Evolutionary conservation across 2,329 filamentous ascomycete genomes (phyloP).

Genomic region (Fusarium foetens): DNA sequence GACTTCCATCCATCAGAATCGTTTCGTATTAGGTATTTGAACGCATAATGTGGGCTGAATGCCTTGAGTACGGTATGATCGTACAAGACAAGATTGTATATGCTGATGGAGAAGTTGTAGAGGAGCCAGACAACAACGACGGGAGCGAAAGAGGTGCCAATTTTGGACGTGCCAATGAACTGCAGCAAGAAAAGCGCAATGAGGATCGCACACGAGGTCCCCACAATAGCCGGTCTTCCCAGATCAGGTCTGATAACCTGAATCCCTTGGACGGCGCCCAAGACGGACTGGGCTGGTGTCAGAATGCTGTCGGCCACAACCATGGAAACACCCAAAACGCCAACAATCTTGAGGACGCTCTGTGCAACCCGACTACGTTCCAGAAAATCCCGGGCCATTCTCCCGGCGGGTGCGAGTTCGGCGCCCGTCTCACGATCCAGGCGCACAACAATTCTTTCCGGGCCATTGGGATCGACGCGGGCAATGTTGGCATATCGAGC

Average conservation of each 20-base stretch:
- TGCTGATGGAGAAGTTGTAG: constrained; percentile 70
- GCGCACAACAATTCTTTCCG: constrained; percentile 62
- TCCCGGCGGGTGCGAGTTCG: constrained; percentile 64
- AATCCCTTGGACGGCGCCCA: constrained; percentile 74
- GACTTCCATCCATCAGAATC: constrained; percentile 70
- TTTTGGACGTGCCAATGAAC: constrained; percentile 70
- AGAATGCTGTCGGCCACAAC: constrained; percentile 74
- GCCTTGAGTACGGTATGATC: constrained; percentile 66
- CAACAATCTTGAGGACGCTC: constrained; percentile 67
- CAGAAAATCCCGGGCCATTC: constrained; percentile 64
- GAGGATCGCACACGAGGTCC: constrained; percentile 71
- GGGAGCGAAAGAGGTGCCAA: constrained; percentile 71
- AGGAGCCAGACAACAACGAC: constrained; percentile 74
- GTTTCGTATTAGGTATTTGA: constrained; percentile 69
- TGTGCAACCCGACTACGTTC: constrained; percentile 66
- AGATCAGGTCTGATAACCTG: constrained; percentile 68
- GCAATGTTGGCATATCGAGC: constrained; percentile 69
- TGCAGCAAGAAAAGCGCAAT: constrained; percentile 72
- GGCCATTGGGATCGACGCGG: constrained; percentile 63
- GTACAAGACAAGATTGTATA: constrained; percentile 67
- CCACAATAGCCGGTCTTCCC: constrained; percentile 66
- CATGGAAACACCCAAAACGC: constrained; percentile 73
- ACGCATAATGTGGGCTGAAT: constrained; percentile 69
- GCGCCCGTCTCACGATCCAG: constrained; percentile 68
- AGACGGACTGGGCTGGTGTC: constrained; percentile 75